Evolutionary conservation across 148 eudicot species (phyloP), one percentile per base, ranked within the genome.

Genomic region (Salicornia ramosissima): DNA sequence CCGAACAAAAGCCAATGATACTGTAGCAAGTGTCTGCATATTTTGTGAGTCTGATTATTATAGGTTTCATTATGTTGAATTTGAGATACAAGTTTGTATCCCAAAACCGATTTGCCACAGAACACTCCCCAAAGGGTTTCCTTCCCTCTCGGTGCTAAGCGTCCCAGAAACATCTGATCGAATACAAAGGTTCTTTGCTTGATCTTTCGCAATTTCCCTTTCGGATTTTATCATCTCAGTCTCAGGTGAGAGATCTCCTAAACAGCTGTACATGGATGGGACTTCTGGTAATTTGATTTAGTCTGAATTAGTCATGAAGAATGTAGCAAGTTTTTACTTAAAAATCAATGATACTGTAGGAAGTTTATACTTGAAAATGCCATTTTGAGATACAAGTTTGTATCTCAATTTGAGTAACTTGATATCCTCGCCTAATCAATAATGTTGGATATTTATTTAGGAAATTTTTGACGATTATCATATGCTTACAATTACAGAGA

Each of bases 91-190:
- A n/a, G n/a, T n/a, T n/a, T n/a, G n/a, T n/a, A n/a, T n/a, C 88
- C 72, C 31, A 82, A 74, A 73, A 40, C 80, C 18, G 86, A 86
- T 15, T 13, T 64, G 55, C 81, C 80, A 7, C 90, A 83, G 50
- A 70, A 69, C 15, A 81, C 86, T 58, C 83, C 84, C 47, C 91
- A 87, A 57, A 83, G 86, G 65, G 95, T 91, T 33, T 91, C 97
- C 5, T 90, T 90, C 71, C 88, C 92, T 6, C 79, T 90, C 28
- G 96, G 84, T 71, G 70, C 84, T 45, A 87, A 85, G 79, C 92
- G 85, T 31, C 68, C 84, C 3, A 71, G 65, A 69, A 71, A 69
- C n/a, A 28, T 15, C 28, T 2, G 19, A 40, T 63, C 3, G 1
- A 45, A 39, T 28, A 26, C 61, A 34, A n/a, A 61, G 43, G 21